These are phyloP conservation scores for Limonomyces culmigenus DNA, from an alignment of 1,284 basidiomycete genomes.

Conservation along the genomic window DNA sequence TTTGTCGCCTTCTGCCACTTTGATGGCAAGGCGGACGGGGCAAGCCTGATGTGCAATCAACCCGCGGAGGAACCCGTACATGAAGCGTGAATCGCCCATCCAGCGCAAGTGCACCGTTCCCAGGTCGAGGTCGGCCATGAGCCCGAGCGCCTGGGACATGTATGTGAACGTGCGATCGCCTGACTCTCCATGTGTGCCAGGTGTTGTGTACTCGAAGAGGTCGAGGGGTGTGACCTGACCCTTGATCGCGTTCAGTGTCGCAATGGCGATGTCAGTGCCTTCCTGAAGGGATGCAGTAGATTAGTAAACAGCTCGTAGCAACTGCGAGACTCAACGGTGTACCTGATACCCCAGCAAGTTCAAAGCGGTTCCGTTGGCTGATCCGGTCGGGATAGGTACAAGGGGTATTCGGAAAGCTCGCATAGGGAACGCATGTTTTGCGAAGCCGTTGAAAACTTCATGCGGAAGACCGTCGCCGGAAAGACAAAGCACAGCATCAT, in stretches of 20 bases:
- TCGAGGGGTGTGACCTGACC: slow-evolving; percentile 23
- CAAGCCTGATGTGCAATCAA: slow-evolving; percentile 39
- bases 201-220: not conserved
- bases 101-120: slow-evolving; percentile 82
- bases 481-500: slow-evolving; percentile 68
- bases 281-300: slow-evolving; percentile 23
- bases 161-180: slow-evolving; percentile 63
- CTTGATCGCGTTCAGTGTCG: slow-evolving; percentile 78
- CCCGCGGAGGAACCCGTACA: slow-evolving; percentile 69
- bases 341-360: slow-evolving; percentile 61
- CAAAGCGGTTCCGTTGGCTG: slow-evolving; percentile 66
- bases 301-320: not conserved
- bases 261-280: slow-evolving; percentile 58
- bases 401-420: slow-evolving; percentile 66
- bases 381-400: slow-evolving; percentile 79
- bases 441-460: slow-evolving; percentile 88
- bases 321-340: slow-evolving; percentile 5
- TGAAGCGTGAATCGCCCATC: slow-evolving; percentile 87
- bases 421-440: slow-evolving; percentile 48
- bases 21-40: slow-evolving; percentile 56
- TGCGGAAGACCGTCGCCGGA: slow-evolving; percentile 87
- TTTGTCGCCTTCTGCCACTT: slow-evolving; percentile 59
- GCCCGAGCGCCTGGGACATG: slow-evolving; percentile 75
- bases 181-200: slow-evolving; percentile 21
- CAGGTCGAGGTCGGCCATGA: slow-evolving; percentile 85